phyloP scores from a whole-genome alignment of 768 basidiomycete species.

The Coprinellus micaceus region DNA sequence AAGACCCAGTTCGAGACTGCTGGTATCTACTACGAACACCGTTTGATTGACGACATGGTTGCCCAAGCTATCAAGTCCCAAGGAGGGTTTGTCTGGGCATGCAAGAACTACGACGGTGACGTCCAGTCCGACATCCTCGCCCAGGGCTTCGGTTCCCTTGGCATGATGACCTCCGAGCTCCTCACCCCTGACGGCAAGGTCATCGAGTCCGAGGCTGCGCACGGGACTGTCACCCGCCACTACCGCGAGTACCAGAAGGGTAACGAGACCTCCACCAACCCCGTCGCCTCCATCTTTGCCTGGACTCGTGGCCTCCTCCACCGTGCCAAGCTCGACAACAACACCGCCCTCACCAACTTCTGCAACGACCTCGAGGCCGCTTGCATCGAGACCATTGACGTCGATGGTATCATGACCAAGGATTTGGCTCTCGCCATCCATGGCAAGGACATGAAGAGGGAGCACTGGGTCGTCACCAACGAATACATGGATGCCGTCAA shows the following conservation, averaged over 20 bases:
- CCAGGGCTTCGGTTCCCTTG: slow-evolving; percentile 93
- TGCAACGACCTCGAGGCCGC: slow-evolving; percentile 77
- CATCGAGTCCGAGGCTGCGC: slow-evolving; percentile 95
- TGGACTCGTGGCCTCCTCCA: slow-evolving; percentile 96
- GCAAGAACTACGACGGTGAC: slow-evolving; percentile 82
- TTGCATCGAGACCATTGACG: slow-evolving; percentile 88
- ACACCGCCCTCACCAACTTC: slow-evolving; percentile 69
- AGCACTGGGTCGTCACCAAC: slow-evolving; percentile 96
- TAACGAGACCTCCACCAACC: slow-evolving; percentile 96
- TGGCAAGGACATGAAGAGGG: slow-evolving; percentile 85
- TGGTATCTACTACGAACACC: slow-evolving; percentile 91
- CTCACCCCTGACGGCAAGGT: slow-evolving; percentile 92
- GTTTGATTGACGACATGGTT: slow-evolving; percentile 97
- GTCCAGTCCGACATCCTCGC: slow-evolving; percentile 92
- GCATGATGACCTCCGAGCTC: slow-evolving; percentile 98
- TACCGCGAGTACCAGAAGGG: slow-evolving; percentile 98
- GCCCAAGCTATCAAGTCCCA: slow-evolving; percentile 96
- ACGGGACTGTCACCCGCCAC: slow-evolving; percentile 94
- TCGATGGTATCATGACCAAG: slow-evolving; percentile 94
- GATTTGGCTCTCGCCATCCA: slow-evolving; percentile 94
- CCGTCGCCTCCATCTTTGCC: slow-evolving; percentile 96
- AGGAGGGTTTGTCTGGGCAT: slow-evolving; percentile 84
- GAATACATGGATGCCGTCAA: slow-evolving; percentile 93
- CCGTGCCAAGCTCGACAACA: slow-evolving; percentile 88
- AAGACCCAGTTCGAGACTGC: slow-evolving; percentile 62